These are phyloP conservation scores for Aspergillus felis DNA, from an alignment of 2,329 filamentous ascomycete genomes.

Conservation along the genomic window DNA sequence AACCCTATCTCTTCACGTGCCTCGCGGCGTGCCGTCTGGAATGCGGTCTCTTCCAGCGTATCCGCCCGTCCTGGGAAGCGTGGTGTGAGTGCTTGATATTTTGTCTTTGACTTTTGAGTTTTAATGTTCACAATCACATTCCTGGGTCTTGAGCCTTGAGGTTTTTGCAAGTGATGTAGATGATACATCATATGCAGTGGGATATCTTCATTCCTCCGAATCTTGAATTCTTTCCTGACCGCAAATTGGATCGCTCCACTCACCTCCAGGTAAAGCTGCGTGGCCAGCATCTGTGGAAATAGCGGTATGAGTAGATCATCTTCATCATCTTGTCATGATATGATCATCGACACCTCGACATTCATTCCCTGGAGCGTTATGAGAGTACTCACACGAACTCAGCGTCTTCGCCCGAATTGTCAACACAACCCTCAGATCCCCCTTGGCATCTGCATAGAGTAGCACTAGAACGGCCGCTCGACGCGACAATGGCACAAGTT, in stretches of 20 bases:
- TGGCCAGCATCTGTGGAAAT: constrained; percentile 63
- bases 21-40: constrained; percentile 82
- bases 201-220: neutral
- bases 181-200: neutral
- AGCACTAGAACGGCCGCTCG: constrained; percentile 85
- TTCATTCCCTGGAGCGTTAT: neutral
- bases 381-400: constrained; percentile 48
- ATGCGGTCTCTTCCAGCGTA: constrained; percentile 52
- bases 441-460: constrained; percentile 77
- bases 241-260: constrained; percentile 39
- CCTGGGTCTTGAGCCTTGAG: neutral
- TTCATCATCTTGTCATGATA: neutral
- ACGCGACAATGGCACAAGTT: constrained; percentile 55
- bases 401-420: constrained; percentile 59
- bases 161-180: neutral
- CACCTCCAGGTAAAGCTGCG: constrained; percentile 80
- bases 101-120: neutral
- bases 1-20: constrained; percentile 92
- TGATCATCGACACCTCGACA: neutral
- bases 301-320: neutral
- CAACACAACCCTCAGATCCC: constrained; percentile 67
- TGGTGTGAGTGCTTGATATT: neutral
- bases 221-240: neutral
- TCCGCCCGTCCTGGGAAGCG: constrained; percentile 47
- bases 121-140: neutral